A percentile compares a stretch with the other conserved stretches of the same genome.
Evolutionary conservation across 768 basidiomycete species (phyloP).

Genomic region (Suillus alpinus): DNA sequence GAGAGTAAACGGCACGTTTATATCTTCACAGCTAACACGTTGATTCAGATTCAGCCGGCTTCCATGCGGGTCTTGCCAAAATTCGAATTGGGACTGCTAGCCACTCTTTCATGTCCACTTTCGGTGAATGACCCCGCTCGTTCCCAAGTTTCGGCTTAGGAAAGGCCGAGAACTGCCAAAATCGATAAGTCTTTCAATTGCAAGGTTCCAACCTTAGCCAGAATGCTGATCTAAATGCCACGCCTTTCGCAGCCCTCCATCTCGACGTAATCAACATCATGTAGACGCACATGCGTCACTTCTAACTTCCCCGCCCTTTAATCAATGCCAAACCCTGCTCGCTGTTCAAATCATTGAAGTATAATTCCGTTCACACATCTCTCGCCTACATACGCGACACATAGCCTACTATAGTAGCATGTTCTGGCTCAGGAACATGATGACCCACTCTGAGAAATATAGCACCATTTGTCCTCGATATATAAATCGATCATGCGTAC

Average conservation of each 20-base stretch:
- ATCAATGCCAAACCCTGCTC: conserved; percentile 9
- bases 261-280: conserved; percentile 11
- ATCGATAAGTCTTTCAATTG: not conserved
- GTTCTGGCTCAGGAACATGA: not conserved
- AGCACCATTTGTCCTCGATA: not conserved
- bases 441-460: not conserved
- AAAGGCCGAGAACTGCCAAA: conserved; percentile 3
- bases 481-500: not conserved
- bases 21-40: conserved; percentile 16
- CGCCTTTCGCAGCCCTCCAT: conserved; percentile 9
- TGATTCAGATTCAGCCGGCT: conserved; percentile 18
- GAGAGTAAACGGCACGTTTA: conserved; percentile 4
- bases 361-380: conserved; percentile 7
- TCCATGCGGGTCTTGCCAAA: conserved; percentile 11
- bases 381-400: not conserved
- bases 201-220: conserved; percentile 4
- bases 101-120: conserved; percentile 11
- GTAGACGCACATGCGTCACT: not conserved
- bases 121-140: conserved; percentile 7
- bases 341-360: conserved; percentile 16
- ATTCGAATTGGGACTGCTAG: conserved; percentile 6
- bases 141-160: conserved; percentile 10
- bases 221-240: conserved; percentile 4
- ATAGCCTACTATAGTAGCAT: not conserved
- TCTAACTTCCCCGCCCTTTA: conserved; percentile 1